These are phyloP conservation scores for Herpetomonas samuelpessoai DNA, from an alignment of 208 protist genomes.

Conservation along the genomic window DNA sequence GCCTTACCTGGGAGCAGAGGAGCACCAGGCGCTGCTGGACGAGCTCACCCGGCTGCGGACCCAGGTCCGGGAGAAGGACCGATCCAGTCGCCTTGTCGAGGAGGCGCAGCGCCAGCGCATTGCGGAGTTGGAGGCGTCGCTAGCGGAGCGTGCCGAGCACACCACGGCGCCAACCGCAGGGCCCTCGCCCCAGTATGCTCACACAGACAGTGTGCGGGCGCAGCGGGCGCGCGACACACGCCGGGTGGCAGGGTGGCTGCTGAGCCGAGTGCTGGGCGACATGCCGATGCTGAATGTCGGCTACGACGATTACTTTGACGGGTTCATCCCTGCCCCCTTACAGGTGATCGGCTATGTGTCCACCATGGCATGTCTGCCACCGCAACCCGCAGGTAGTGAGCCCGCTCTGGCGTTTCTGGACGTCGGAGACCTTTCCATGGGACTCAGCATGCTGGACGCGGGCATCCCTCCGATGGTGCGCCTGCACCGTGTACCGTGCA, in stretches of 20 bases:
- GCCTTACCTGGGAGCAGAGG: slow-evolving; percentile 12
- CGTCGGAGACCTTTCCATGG: slow-evolving; percentile 75
- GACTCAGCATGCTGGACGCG: slow-evolving; percentile 77
- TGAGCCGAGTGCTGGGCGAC: slow-evolving; percentile 67
- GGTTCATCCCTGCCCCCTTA: slow-evolving; percentile 46
- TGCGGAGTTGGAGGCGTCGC: slow-evolving; percentile 30
- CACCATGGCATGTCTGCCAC: slow-evolving; percentile 69
- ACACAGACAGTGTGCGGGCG: slow-evolving; percentile 1
- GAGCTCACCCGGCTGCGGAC: slow-evolving; percentile 58
- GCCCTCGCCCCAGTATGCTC: not conserved
- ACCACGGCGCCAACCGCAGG: slow-evolving; percentile 5
- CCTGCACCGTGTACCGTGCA: slow-evolving; percentile 54
- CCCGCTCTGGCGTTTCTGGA: slow-evolving; percentile 65
- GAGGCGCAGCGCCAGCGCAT: slow-evolving; percentile 39
- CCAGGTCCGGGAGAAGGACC: slow-evolving; percentile 33
- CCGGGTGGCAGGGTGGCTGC: slow-evolving; percentile 82
- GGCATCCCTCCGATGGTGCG: slow-evolving; percentile 78
- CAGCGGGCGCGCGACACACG: slow-evolving; percentile 54
- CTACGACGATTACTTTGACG: slow-evolving; percentile 88
- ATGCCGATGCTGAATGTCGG: slow-evolving; percentile 71
- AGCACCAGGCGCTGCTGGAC: slow-evolving; percentile 50
- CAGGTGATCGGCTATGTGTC: slow-evolving; percentile 86
- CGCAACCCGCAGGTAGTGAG: slow-evolving; percentile 23
- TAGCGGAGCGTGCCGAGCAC: slow-evolving; percentile 6
- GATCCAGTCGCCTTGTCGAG: slow-evolving; percentile 19